Percentiles rank a stretch among this genome's conserved stretches.
Evolutionary conservation across 2,329 filamentous ascomycete genomes (phyloP).

Genomic region (Cytospora piceae): DNA sequence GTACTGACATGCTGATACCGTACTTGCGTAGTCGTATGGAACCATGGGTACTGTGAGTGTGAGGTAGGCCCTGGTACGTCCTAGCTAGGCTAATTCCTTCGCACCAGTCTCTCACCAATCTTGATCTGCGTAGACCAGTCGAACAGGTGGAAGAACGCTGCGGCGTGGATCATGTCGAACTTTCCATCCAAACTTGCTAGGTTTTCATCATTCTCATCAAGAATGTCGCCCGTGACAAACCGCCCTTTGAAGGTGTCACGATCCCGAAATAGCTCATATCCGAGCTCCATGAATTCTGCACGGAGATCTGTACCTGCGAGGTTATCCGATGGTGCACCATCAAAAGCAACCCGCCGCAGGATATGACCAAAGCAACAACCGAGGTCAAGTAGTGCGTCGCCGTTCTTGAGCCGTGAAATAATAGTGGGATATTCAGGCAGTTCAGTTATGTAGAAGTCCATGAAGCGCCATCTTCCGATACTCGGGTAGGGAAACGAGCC

Average conservation of each 20-base stretch:
- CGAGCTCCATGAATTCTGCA: conserved; percentile 39
- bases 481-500: conserved; percentile 44
- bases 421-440: conserved; percentile 39
- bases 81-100: not conserved
- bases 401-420: conserved; percentile 36
- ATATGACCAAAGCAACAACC: conserved; percentile 51
- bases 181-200: conserved; percentile 33
- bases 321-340: conserved; percentile 44
- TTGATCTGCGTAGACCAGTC: conserved; percentile 36
- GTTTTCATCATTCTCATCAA: conserved; percentile 31
- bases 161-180: conserved; percentile 38
- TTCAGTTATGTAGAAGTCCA: conserved; percentile 41
- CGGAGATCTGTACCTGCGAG: conserved; percentile 45
- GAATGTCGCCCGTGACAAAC: conserved; percentile 37
- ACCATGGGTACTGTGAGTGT: too few relatives aligned
- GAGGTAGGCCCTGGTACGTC: too few relatives aligned
- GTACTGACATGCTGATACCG: too few relatives aligned
- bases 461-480: conserved; percentile 45
- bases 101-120: conserved; percentile 34
- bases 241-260: conserved; percentile 30
- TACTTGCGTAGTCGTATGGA: too few relatives aligned
- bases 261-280: conserved; percentile 42
- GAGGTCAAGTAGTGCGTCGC: conserved; percentile 43
- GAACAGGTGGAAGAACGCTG: conserved; percentile 42
- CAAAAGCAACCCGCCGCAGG: conserved; percentile 46